Conservation (phyloP, 2,329 filamentous ascomycete genomes). For the Cylindrodendrum hubeiense region DNA sequence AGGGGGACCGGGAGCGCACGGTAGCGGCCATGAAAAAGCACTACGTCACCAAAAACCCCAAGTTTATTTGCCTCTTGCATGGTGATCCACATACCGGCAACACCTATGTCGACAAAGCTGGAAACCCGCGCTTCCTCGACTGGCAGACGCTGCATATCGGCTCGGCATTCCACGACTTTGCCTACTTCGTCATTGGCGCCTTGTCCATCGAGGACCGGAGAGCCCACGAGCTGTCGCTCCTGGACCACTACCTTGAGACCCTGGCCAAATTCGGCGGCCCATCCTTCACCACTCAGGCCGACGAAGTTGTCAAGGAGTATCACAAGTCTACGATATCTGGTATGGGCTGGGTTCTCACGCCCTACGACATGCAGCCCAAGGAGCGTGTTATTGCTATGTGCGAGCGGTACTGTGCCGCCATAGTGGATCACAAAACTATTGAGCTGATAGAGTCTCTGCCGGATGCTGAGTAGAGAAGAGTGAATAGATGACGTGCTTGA, state of each 20-base stretch:
- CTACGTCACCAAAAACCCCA: slow-evolving; percentile 22
- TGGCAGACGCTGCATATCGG: slow-evolving; percentile 27
- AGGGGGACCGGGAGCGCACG: slow-evolving; percentile 1
- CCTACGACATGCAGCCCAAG: slow-evolving; percentile 26
- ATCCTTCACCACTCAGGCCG: background rate
- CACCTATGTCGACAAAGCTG: slow-evolving; percentile 11
- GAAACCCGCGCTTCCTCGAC: slow-evolving; percentile 25
- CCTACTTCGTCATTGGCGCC: slow-evolving; percentile 22
- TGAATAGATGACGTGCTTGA: too few species aligned
- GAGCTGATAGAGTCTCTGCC: slow-evolving; percentile 15
- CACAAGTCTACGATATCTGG: slow-evolving; percentile 19
- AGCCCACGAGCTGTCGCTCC: slow-evolving; percentile 36
- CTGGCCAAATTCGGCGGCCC: slow-evolving; percentile 1
- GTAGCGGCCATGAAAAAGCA: slow-evolving; percentile 9
- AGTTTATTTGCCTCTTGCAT: slow-evolving; percentile 23
- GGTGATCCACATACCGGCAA: slow-evolving; percentile 31
- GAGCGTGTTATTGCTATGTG: slow-evolving; percentile 25
- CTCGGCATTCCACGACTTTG: slow-evolving; percentile 27
- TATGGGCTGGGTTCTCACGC: slow-evolving; percentile 25
- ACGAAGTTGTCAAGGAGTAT: slow-evolving; percentile 26
- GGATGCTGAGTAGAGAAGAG: too few species aligned
- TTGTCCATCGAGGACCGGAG: slow-evolving; percentile 42
- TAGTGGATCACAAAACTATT: slow-evolving; percentile 27
- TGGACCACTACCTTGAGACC: slow-evolving; percentile 21
- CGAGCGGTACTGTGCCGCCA: slow-evolving; percentile 19